Conservation (phyloP, 768 basidiomycete genomes). For the Clitopilus hobsonii region DNA sequence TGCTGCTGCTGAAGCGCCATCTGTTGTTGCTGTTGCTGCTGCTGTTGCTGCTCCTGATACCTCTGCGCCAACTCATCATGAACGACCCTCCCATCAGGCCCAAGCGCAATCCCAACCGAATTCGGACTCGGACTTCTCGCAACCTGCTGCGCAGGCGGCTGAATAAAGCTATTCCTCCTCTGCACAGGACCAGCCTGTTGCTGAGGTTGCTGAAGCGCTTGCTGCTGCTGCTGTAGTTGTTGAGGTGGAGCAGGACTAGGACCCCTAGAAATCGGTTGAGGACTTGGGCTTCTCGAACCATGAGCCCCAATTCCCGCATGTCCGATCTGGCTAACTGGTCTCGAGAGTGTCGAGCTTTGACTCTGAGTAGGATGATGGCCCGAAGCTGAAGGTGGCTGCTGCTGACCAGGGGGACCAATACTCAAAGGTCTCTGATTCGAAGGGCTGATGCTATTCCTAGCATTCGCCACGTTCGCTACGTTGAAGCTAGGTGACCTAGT, state of each 20-base stretch:
- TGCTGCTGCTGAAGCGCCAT: slow-evolving; percentile 18
- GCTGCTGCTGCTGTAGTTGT: slow-evolving; percentile 1
- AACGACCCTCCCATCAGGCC: slow-evolving; percentile 73
- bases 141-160: slow-evolving; percentile 31
- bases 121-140: slow-evolving; percentile 69
- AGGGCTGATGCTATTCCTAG: slow-evolving; percentile 31
- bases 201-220: slow-evolving; percentile 3
- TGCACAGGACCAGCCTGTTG: slow-evolving; percentile 5
- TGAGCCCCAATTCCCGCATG: slow-evolving; percentile 83
- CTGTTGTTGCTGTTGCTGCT: slow-evolving; percentile 24
- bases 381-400: slow-evolving; percentile 3
- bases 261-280: slow-evolving; percentile 52
- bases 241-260: slow-evolving; percentile 47
- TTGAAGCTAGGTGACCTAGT: slow-evolving; percentile 31
- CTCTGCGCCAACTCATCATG: slow-evolving; percentile 74
- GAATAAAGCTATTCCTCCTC: slow-evolving; percentile 33
- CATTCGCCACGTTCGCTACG: too few species aligned
- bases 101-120: slow-evolving; percentile 77
- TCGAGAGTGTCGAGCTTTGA: slow-evolving; percentile 28
- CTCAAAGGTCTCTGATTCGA: slow-evolving; percentile 16
- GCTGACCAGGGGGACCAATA: slow-evolving; percentile 12
- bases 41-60: slow-evolving; percentile 41
- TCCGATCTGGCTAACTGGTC: slow-evolving; percentile 58
- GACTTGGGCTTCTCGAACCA: slow-evolving; percentile 58
- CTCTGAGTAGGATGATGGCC: slow-evolving; percentile 24